These are phyloP conservation scores for Euphorbia tirucalli DNA, from an alignment of 345 rosid genomes.

Conservation along the genomic window DNA sequence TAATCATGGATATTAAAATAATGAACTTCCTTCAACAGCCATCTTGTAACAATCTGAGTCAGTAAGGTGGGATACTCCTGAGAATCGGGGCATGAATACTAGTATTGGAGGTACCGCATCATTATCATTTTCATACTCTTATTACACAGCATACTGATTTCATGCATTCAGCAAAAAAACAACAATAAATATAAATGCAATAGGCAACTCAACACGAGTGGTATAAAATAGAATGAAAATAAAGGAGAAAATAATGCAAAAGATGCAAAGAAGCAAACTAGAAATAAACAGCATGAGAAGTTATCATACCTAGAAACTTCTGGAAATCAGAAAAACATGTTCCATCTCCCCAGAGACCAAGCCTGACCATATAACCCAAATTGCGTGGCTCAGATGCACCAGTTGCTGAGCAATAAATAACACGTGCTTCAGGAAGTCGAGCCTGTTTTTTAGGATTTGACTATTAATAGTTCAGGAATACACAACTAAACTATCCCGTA, in stretches of 20 bases:
- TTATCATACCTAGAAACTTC: constrained; percentile 59
- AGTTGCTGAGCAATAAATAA: constrained; percentile 97
- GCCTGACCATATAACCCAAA: constrained; percentile 99
- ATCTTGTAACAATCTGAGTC: background rate
- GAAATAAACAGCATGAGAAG: background rate
- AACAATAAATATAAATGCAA: background rate
- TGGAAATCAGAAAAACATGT: constrained; percentile 76
- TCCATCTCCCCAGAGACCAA: constrained; percentile 99
- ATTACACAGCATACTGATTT: background rate
- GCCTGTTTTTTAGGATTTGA: constrained; percentile 57
- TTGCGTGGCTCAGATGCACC: constrained; percentile 99
- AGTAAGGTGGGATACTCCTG: background rate
- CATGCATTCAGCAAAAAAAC: background rate
- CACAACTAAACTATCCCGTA: constrained; percentile 6
- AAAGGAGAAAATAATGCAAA: background rate
- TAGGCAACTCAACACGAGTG: background rate
- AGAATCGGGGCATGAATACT: background rate
- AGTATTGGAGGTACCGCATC: background rate
- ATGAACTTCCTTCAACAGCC: background rate
- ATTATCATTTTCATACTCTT: background rate
- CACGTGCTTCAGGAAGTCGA: constrained; percentile 92
- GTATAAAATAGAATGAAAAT: background rate
- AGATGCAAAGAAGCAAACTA: background rate
- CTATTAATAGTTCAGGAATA: constrained; percentile 19
- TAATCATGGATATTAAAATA: background rate